These are phyloP conservation scores for Knoxdaviesia capensis DNA, from an alignment of 2,329 filamentous ascomycete genomes.

Conservation along the genomic window DNA sequence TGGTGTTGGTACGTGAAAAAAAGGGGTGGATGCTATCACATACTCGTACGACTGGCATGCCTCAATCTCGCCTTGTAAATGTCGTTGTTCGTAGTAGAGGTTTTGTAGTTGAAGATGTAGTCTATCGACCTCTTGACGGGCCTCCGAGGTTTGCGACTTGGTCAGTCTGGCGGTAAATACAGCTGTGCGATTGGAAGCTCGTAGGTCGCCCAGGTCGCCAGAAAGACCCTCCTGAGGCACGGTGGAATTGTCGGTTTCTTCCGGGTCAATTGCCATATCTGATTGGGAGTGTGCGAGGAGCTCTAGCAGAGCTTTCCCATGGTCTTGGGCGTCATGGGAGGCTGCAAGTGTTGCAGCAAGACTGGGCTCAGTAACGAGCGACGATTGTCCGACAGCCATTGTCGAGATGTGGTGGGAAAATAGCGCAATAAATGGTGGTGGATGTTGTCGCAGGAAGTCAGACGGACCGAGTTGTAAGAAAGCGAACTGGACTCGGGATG, in stretches of 20 bases:
- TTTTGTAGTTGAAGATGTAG: conserved; percentile 89
- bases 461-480: no score
- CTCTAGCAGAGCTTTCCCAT: conserved; percentile 46
- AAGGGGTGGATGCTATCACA: conserved; percentile 13
- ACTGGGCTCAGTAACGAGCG: conserved; percentile 20
- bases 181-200: conserved; percentile 65
- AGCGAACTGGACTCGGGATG: no score
- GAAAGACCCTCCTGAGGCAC: conserved; percentile 11
- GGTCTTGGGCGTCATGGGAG: conserved; percentile 51
- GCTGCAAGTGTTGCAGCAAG: conserved; percentile 50
- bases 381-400: conserved; percentile 4
- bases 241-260: conserved; percentile 18
- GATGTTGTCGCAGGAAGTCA: no score
- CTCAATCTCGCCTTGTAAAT: conserved; percentile 73
- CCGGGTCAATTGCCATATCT: no score
- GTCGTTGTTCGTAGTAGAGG: conserved; percentile 85
- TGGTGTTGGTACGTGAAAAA: no score
- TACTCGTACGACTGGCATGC: conserved; percentile 87
- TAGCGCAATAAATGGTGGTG: no score
- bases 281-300: conserved; percentile 18
- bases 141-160: conserved; percentile 70
- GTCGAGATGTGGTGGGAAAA: no score
- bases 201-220: conserved; percentile 59
- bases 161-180: conserved; percentile 67
- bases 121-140: conserved; percentile 74